Evolutionary conservation across 2,329 filamentous ascomycete species (phyloP).

Genomic region (Pyrenophora teres): DNA sequence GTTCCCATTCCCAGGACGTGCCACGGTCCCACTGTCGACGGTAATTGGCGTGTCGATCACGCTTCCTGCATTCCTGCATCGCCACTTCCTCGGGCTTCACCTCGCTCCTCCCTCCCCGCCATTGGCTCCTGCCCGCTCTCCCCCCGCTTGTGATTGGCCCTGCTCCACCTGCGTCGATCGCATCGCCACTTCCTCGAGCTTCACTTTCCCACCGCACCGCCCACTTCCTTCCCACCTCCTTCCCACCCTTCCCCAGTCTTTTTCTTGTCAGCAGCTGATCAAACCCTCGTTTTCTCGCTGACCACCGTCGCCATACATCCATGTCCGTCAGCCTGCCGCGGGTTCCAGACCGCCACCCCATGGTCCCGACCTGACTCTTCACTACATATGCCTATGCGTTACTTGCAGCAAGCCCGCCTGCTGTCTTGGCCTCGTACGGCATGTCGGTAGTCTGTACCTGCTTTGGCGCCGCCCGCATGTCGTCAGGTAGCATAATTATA

Average conservation of each 20-base stretch:
- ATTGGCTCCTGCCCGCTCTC: not conserved
- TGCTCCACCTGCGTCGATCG: conserved; percentile 1
- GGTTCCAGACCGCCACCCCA: not conserved
- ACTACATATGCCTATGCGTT: not conserved
- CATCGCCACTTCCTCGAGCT: conserved; percentile 9
- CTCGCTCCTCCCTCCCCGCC: not conserved
- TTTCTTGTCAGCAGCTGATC: not conserved
- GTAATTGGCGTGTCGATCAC: not conserved
- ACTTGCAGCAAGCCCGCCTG: conserved; percentile 1
- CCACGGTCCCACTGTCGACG: not conserved
- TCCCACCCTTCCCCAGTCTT: not conserved
- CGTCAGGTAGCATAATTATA: not conserved
- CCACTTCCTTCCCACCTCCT: not conserved
- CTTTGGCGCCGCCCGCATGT: not conserved
- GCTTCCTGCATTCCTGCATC: conserved; percentile 2
- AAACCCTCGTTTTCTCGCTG: conserved; percentile 1
- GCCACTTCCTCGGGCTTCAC: conserved; percentile 6
- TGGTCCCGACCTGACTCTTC: not conserved
- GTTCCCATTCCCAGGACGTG: not conserved
- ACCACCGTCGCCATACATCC: not conserved
- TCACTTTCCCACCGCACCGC: not conserved
- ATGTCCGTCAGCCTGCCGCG: not conserved
- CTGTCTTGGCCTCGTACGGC: not conserved
- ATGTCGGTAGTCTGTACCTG: conserved; percentile 10
- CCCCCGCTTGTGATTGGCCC: not conserved